Evolutionary conservation across 768 basidiomycete species (phyloP).

Genomic region (Sutorius australiensis): DNA sequence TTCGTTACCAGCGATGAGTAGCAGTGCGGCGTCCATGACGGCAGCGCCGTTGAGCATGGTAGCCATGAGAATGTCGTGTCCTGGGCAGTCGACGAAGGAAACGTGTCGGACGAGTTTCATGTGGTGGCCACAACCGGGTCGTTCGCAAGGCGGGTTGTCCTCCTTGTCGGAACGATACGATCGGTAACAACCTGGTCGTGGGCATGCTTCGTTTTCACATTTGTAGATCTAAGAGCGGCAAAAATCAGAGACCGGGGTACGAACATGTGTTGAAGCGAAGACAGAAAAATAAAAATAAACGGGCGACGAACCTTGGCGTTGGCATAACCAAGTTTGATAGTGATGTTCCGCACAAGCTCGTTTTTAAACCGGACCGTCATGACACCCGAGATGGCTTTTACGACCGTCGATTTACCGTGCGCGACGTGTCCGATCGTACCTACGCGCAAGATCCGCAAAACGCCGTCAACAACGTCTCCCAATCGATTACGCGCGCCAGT

Average conservation of each 20-base stretch:
- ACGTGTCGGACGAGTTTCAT: constrained; percentile 96
- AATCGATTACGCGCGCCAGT: background rate
- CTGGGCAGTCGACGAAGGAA: constrained; percentile 97
- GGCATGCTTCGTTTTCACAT: constrained; percentile 91
- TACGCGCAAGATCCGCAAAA: constrained; percentile 27
- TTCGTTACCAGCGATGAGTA: constrained; percentile 97
- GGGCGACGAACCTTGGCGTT: constrained; percentile 82
- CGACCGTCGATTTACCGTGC: constrained; percentile 93
- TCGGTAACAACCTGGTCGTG: constrained; percentile 89
- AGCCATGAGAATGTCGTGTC: constrained; percentile 99
- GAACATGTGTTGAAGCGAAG: background rate
- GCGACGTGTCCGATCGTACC: constrained; percentile 99
- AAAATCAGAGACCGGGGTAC: background rate
- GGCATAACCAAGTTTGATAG: constrained; percentile 98
- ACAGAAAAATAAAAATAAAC: background rate
- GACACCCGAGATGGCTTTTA: constrained; percentile 98
- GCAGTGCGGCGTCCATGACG: constrained; percentile 97
- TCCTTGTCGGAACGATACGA: constrained; percentile 95
- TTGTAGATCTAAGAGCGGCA: constrained; percentile 77
- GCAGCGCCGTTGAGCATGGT: constrained; percentile 99
- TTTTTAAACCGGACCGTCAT: constrained; percentile 99
- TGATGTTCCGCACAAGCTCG: constrained; percentile 97
- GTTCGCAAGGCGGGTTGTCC: constrained; percentile 88
- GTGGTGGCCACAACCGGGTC: constrained; percentile 82
- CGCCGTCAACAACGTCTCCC: background rate